Percentiles rank a stretch among this genome's conserved stretches.
phyloP scores from a whole-genome alignment of 2,329 filamentous ascomycete species.

The Ampelomyces quisqualis region DNA sequence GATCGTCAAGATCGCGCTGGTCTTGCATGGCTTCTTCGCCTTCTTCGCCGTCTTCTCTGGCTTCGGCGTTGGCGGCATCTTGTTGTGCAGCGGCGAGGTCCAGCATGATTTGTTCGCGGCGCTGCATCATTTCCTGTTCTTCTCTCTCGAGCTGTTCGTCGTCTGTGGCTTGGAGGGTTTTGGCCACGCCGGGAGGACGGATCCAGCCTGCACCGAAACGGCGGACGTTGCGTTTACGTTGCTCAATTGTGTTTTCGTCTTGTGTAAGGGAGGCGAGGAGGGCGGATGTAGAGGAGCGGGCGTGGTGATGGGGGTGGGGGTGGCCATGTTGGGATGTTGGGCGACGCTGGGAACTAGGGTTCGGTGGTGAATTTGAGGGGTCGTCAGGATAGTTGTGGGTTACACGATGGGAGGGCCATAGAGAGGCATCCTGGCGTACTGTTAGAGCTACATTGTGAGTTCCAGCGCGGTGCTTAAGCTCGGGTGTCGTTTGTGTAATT shows the following conservation, averaged over 20 bases:
- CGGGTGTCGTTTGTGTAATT: background rate
- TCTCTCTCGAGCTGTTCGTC: constrained; percentile 88
- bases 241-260: constrained; percentile 75
- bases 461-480: background rate
- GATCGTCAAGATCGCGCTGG: constrained; percentile 45
- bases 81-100: constrained; percentile 67
- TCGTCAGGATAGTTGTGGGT: constrained; percentile 22
- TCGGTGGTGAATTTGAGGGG: constrained; percentile 20
- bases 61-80: constrained; percentile 40
- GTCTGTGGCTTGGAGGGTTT: constrained; percentile 85
- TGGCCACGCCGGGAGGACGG: constrained; percentile 80
- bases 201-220: constrained; percentile 91
- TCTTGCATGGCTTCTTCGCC: constrained; percentile 36
- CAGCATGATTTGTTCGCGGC: constrained; percentile 68
- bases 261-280: constrained; percentile 67
- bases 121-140: constrained; percentile 75
- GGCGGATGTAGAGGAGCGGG: constrained; percentile 54
- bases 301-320: constrained; percentile 13
- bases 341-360: constrained; percentile 20
- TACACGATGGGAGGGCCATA: constrained; percentile 34
- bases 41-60: constrained; percentile 46
- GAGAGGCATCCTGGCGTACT: constrained; percentile 28
- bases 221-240: constrained; percentile 77
- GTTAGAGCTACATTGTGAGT: constrained; percentile 6
- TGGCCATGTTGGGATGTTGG: constrained; percentile 20